Conservation (phyloP, 2,329 filamentous ascomycete species). For the Chaetomium sp. region DNA sequence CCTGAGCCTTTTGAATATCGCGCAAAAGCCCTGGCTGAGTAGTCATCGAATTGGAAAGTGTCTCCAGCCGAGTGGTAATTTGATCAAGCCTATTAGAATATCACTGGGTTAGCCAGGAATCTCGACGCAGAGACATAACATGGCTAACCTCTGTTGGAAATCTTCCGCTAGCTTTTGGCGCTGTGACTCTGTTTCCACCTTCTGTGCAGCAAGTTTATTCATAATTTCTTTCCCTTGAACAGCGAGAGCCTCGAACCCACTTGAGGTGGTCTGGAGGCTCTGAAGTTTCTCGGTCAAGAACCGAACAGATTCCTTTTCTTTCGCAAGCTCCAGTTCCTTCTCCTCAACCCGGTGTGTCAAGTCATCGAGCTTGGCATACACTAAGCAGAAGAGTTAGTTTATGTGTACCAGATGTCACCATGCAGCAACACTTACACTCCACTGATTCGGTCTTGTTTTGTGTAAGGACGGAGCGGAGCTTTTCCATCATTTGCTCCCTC, state of each 20-base stretch:
- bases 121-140: not conserved
- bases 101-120: not conserved
- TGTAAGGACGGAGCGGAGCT: conserved; percentile 17
- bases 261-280: conserved; percentile 11
- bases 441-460: conserved; percentile 18
- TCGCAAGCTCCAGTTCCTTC: conserved; percentile 14
- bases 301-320: conserved; percentile 11
- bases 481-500: conserved; percentile 26
- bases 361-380: conserved; percentile 15
- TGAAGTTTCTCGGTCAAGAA: conserved; percentile 12
- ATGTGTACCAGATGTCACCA: no score
- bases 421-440: conserved; percentile 13
- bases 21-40: conserved; percentile 9
- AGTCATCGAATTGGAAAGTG: conserved; percentile 3
- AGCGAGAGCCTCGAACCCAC: conserved; percentile 11
- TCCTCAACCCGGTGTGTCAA: conserved; percentile 13
- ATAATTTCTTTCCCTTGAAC: conserved; percentile 17
- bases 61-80: conserved; percentile 10
- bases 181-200: not conserved
- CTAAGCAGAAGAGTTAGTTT: conserved; percentile 12
- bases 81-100: conserved; percentile 9
- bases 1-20: conserved; percentile 6
- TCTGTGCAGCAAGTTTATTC: conserved; percentile 12
- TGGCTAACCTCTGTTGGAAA: conserved; percentile 5
- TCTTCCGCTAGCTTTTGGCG: conserved; percentile 1